phyloP scores from a whole-genome alignment of 768 basidiomycete genomes.

The Mrakia gelida region DNA sequence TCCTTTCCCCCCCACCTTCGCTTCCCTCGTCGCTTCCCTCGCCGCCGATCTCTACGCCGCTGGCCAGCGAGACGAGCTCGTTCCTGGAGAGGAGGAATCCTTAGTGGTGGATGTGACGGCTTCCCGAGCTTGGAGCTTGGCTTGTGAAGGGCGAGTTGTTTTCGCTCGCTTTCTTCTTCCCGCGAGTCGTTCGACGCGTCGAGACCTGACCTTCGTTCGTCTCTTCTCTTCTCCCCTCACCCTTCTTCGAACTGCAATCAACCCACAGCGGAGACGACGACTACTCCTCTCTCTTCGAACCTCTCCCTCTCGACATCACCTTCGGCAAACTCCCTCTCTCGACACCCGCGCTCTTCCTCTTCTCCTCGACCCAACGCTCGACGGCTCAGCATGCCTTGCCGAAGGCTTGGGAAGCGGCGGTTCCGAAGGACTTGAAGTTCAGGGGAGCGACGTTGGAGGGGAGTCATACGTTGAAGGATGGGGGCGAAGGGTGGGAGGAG shows the following conservation, averaged over 20 bases:
- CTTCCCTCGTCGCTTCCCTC: no score
- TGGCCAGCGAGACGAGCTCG: background rate
- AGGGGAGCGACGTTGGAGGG: background rate
- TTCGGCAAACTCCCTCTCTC: conserved; percentile 15
- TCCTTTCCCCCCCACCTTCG: background rate
- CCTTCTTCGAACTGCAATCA: background rate
- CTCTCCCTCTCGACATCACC: conserved; percentile 8
- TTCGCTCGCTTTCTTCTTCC: background rate
- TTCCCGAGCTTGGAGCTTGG: conserved; percentile 22
- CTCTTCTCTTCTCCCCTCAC: background rate
- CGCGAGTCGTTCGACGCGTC: no score
- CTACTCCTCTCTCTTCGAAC: conserved; percentile 13
- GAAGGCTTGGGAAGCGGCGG: conserved; percentile 3
- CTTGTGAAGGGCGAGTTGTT: conserved; percentile 17
- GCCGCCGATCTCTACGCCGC: no score
- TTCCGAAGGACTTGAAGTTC: background rate
- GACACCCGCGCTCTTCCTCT: conserved; percentile 16
- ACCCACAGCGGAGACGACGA: conserved; percentile 26
- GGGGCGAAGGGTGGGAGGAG: background rate
- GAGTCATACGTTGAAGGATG: background rate
- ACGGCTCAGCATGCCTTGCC: background rate
- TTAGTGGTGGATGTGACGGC: conserved; percentile 12
- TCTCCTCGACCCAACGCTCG: conserved; percentile 1
- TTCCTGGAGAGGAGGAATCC: background rate
- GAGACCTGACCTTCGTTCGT: background rate